Conservation (phyloP, 2,329 filamentous ascomycete species). For the Triangularia setosa region DNA sequence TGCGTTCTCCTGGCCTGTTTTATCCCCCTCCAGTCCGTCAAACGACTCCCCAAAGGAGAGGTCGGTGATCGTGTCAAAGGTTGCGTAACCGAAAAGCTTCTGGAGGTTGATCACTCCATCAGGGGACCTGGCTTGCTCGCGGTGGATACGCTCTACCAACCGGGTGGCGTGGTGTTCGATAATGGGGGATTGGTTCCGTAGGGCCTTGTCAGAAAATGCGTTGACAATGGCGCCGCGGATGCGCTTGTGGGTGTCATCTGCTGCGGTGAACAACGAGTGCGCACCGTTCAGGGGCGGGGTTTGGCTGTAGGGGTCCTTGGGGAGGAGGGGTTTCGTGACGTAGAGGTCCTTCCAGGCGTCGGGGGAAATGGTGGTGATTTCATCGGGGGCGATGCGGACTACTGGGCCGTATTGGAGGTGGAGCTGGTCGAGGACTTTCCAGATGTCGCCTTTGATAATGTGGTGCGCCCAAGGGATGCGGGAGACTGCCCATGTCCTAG, state of each 20-base stretch:
- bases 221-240: slow-evolving; percentile 12
- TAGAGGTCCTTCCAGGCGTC: slow-evolving; percentile 17
- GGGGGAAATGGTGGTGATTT: slow-evolving; percentile 12
- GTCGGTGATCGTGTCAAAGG: slow-evolving; percentile 30
- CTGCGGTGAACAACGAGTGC: slow-evolving; percentile 14
- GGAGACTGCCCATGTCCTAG: slow-evolving; percentile 9
- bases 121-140: background rate
- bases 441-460: slow-evolving; percentile 6
- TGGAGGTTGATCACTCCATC: background rate
- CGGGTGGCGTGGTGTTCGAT: background rate
- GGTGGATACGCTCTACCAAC: background rate
- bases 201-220: slow-evolving; percentile 10
- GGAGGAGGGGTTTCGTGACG: slow-evolving; percentile 3
- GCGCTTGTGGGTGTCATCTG: slow-evolving; percentile 8
- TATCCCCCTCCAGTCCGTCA: slow-evolving; percentile 2
- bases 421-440: background rate
- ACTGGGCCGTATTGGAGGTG: slow-evolving; percentile 11
- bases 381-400: slow-evolving; percentile 15
- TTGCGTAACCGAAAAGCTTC: background rate
- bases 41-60: slow-evolving; percentile 13
- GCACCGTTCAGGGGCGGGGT: slow-evolving; percentile 9
- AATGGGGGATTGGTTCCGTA: slow-evolving; percentile 8
- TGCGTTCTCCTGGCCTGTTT: slow-evolving; percentile 2
- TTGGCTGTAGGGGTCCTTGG: slow-evolving; percentile 13
- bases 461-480: slow-evolving; percentile 10